phyloP scores from a whole-genome alignment of 192 early-diverging fungal species.

The Glomus cerebriforme region DNA sequence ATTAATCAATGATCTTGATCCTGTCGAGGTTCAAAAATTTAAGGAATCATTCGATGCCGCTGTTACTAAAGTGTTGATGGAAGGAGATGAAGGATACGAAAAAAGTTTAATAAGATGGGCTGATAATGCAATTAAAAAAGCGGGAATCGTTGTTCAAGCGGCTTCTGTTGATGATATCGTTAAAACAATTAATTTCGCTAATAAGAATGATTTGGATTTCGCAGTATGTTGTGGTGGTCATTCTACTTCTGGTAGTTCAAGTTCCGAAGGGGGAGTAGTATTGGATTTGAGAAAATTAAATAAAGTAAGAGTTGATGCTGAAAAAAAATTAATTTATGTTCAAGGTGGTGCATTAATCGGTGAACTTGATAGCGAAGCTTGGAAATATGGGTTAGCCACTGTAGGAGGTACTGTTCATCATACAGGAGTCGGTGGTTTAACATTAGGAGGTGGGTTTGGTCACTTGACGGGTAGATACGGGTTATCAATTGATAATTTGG shows the following conservation, averaged over 20 bases:
- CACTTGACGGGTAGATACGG: slow-evolving; percentile 38
- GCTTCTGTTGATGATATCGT: neutral
- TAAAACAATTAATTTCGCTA: slow-evolving; percentile 22
- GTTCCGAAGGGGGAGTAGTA: slow-evolving; percentile 33
- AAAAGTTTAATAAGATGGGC: neutral
- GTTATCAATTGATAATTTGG: slow-evolving; percentile 44
- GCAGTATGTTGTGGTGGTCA: slow-evolving; percentile 37
- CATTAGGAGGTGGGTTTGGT: slow-evolving; percentile 47
- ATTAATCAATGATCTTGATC: too few relatives aligned
- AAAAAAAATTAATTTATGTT: slow-evolving; percentile 36
- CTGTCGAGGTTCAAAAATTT: too few relatives aligned
- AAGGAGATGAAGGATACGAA: neutral
- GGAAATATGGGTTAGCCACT: slow-evolving; percentile 34
- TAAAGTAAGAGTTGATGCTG: slow-evolving; percentile 32
- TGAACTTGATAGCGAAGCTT: slow-evolving; percentile 32
- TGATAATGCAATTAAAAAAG: neutral
- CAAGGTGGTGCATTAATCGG: slow-evolving; percentile 43
- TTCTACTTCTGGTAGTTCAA: slow-evolving; percentile 39
- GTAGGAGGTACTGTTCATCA: slow-evolving; percentile 34
- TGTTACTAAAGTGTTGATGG: neutral
- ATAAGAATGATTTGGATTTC: slow-evolving; percentile 31
- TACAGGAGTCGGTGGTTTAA: slow-evolving; percentile 47
- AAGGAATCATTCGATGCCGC: too few relatives aligned
- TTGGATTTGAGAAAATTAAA: slow-evolving; percentile 36
- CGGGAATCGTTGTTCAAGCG: neutral